phyloP scores from a whole-genome alignment of 768 basidiomycete species.

The Phanerodontia chrysosporium region DNA sequence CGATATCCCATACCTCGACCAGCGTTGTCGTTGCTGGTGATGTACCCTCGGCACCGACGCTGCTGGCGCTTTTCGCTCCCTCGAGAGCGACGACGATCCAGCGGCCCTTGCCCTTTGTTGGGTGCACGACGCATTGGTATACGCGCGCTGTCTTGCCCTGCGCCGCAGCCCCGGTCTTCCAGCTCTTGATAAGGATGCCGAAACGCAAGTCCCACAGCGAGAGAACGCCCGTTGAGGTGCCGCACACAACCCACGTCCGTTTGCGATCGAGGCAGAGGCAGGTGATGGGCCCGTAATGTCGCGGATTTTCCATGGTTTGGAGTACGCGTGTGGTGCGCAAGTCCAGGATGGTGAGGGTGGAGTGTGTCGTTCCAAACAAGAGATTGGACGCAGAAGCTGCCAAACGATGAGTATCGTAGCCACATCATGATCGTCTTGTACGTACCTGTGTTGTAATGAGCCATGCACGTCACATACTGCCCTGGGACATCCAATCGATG shows the following conservation, averaged over 20 bases:
- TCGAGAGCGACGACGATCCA: conserved; percentile 88
- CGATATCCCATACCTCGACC: conserved; percentile 71
- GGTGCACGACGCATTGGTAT: conserved; percentile 77
- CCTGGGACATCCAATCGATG: conserved; percentile 67
- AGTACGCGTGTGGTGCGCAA: conserved; percentile 78
- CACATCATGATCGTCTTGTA: conserved; percentile 6
- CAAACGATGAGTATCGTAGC: not conserved
- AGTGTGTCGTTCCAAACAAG: conserved; percentile 82
- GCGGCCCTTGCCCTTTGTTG: conserved; percentile 79
- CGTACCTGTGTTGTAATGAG: conserved; percentile 73
- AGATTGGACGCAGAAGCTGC: conserved; percentile 76
- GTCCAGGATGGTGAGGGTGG: conserved; percentile 71
- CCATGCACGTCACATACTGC: conserved; percentile 82
- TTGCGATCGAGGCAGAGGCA: conserved; percentile 81
- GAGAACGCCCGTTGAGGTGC: conserved; percentile 80
- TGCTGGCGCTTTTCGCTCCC: conserved; percentile 23
- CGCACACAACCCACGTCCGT: conserved; percentile 84
- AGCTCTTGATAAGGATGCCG: conserved; percentile 81
- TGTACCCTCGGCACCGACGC: not conserved
- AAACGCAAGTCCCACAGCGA: conserved; percentile 96
- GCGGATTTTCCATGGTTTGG: conserved; percentile 78
- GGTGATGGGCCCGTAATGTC: conserved; percentile 83
- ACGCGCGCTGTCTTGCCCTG: conserved; percentile 54
- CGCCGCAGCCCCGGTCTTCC: conserved; percentile 65
- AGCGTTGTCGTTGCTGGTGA: not conserved